Base-by-base conservation (phyloP, 1,139 yeast species). In the Yamadazyma sp. region DNA sequence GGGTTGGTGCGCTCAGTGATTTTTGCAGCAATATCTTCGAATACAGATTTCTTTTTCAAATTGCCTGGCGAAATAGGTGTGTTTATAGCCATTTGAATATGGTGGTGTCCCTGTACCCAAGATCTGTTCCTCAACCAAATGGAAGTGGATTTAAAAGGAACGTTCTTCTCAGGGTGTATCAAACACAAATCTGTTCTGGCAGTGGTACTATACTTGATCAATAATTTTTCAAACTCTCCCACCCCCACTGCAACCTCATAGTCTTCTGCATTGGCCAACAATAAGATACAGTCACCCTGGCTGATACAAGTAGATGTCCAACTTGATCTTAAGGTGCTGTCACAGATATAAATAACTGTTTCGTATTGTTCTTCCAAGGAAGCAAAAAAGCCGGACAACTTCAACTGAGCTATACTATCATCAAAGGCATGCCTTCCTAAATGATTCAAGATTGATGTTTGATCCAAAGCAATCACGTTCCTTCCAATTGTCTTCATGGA, bases 21-120 rank as follows among this genome's bases (percentile, higher is more conserved):
- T 37, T 56, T 64, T 7, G 65, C 60, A 2, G 76, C 76, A 38
- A 71, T 51, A 25, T 66, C 76, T 26, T 55, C 59, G 10, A 70
- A 59, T 3, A 68, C 41, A 12, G 54, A 50, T 27, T 45, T 47
- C 40, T 40, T 57, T 41, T 52, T 59, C 16, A 35, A 30, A 2
- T 50, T 28, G 3, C 18, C 37, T 8, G 37, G 12, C 8, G 35
- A 21, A 6, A 37, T 33, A 33, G 52, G 54, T 34, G 54, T 51
- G 1, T 57, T 54, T 13, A 70, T 55, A 24, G 65, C 64, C 79
- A 78, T 74, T 50, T 82, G 95, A 21, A 92, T 78, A 58, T 92
- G 98, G 56, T 92, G 97, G 54, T 92, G 97, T 0, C 90, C 81
- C 49, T 87, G 88, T 4, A 92, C 89, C 97, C 97, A 92, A 2